Percentiles rank a stretch among this genome's conserved stretches.
Conservation (phyloP, 495 filamentous ascomycete species). For the Neurospora sp. region DNA sequence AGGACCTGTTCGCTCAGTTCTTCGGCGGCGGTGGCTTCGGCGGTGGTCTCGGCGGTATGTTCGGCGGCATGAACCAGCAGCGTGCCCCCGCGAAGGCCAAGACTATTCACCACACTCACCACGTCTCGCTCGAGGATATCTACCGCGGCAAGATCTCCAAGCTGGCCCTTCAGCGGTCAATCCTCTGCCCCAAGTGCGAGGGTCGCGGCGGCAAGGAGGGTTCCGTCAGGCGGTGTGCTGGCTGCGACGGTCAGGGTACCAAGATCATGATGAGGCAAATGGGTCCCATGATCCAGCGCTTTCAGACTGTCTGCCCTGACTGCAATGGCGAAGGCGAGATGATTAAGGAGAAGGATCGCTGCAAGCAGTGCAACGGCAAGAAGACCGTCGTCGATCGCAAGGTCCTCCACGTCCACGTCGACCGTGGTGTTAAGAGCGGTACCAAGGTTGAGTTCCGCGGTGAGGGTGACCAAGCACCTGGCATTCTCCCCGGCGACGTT, state of each 20-base stretch:
- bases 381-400: conserved; percentile 97
- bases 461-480: conserved; percentile 94
- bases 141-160: conserved; percentile 98
- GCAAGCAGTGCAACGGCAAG: conserved; percentile 90
- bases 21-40: conserved; percentile 78
- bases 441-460: conserved; percentile 94
- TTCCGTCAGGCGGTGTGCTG: conserved; percentile 80
- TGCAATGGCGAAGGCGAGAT: conserved; percentile 96
- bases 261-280: conserved; percentile 99
- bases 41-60: conserved; percentile 70
- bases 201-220: conserved; percentile 96
- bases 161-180: conserved; percentile 90
- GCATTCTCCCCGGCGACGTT: conserved; percentile 86
- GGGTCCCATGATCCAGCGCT: conserved; percentile 99
- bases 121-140: conserved; percentile 94
- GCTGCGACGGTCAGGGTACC: conserved; percentile 90
- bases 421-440: conserved; percentile 84
- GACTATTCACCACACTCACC: conserved; percentile 95
- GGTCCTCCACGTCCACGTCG: conserved; percentile 95
- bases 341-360: conserved; percentile 90
- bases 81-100: conserved; percentile 87
- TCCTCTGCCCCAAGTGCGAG: conserved; percentile 92
- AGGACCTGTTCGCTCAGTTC: conserved; percentile 96
- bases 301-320: conserved; percentile 98
- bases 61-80: conserved; percentile 65